Percentiles rank a stretch among this genome's conserved stretches.
Conservation (phyloP, 257 asterid species). For the Solanum chmielewskii region DNA sequence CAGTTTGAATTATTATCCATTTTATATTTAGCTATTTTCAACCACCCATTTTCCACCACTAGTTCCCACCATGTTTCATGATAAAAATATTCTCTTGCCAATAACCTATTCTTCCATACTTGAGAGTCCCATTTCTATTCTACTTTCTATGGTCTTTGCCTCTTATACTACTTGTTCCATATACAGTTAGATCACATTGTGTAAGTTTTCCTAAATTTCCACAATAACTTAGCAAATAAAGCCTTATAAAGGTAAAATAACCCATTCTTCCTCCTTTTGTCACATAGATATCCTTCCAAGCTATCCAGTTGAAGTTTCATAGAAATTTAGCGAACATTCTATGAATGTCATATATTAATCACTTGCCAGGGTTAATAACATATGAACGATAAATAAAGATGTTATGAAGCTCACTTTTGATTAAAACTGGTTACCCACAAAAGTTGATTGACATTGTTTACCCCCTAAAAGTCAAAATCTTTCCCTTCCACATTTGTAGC, state of each 20-base stretch:
- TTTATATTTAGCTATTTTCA: too few species aligned
- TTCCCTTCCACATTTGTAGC: neutral
- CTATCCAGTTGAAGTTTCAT: neutral
- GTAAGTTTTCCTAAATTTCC: neutral
- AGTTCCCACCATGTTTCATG: neutral
- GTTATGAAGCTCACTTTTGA: neutral
- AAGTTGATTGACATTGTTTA: too few species aligned
- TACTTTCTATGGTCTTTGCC: too few species aligned
- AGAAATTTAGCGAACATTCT: too few species aligned
- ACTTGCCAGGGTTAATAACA: too few species aligned
- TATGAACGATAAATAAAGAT: too few species aligned
- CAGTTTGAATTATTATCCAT: too few species aligned
- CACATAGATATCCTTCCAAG: neutral
- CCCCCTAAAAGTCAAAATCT: neutral
- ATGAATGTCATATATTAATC: neutral
- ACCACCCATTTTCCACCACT: too few species aligned
- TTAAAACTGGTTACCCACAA: too few species aligned
- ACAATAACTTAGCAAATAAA: too few species aligned
- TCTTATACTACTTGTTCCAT: too few species aligned
- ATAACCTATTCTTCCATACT: neutral
- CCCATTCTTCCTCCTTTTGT: neutral
- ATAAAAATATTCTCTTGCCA: neutral
- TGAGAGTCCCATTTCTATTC: too few species aligned
- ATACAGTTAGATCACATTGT: neutral
- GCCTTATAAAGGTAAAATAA: neutral